Conservation (phyloP, 257 asterid genomes). For the Capsicum rhomboideum region DNA sequence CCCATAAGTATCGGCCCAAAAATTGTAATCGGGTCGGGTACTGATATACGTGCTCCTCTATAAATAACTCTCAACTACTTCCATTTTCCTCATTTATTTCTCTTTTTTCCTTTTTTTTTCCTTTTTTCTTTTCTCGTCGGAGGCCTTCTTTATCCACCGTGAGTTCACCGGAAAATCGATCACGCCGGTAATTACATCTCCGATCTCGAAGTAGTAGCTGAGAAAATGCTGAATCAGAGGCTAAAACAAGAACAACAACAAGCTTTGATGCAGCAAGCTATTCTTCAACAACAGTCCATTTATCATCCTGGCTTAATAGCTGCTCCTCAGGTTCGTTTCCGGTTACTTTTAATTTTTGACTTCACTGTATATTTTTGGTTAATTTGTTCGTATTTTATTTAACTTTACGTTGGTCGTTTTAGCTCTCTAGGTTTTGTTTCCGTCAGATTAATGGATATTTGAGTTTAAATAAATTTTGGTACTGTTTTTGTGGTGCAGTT, state of each 20-base stretch:
- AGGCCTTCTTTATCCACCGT: slow-evolving; percentile 9
- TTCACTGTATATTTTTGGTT: not conserved
- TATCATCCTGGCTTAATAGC: slow-evolving; percentile 90
- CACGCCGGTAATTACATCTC: not conserved
- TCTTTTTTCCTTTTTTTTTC: slow-evolving; percentile 1
- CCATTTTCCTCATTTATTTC: not conserved
- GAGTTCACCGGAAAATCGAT: slow-evolving; percentile 40
- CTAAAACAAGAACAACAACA: slow-evolving; percentile 81
- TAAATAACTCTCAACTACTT: slow-evolving; percentile 9
- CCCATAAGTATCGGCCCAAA: not conserved
- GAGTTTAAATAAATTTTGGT: not conserved
- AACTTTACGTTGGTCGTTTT: not conserved
- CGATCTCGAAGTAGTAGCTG: slow-evolving; percentile 14
- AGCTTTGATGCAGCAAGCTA: slow-evolving; percentile 95
- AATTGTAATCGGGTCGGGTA: not conserved
- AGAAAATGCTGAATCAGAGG: slow-evolving; percentile 78
- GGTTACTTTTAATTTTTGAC: not conserved
- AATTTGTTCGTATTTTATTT: not conserved
- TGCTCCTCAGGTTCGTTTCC: slow-evolving; percentile 70
- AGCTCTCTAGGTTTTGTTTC: not conserved
- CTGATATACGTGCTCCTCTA: not conserved
- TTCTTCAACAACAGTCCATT: slow-evolving; percentile 83
- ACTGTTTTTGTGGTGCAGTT: not conserved
- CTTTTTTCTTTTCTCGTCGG: slow-evolving; percentile 9
- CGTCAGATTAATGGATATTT: not conserved